Percentiles rank a stretch among this genome's conserved stretches.
Conservation (phyloP, 495 filamentous ascomycete species). For the Xylaria telfairii region DNA sequence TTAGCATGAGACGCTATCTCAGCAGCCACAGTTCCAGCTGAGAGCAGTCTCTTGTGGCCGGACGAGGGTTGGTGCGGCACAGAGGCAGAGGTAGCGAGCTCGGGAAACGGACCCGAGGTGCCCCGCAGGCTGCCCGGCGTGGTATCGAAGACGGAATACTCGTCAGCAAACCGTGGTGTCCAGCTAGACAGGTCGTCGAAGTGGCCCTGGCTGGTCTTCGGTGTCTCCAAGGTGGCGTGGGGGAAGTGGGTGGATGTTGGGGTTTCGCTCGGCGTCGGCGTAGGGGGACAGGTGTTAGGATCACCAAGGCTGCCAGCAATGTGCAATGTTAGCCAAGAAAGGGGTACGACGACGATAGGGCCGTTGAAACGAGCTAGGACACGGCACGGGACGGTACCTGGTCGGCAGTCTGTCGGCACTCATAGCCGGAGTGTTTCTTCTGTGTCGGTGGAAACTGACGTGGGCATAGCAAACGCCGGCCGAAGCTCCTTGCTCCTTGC, state of each 20-base stretch:
- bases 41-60: constrained; percentile 47
- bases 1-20: constrained; percentile 64
- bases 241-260: constrained; percentile 69
- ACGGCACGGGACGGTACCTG: constrained; percentile 16
- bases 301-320: constrained; percentile 47
- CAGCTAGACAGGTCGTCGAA: constrained; percentile 58
- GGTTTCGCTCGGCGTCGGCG: constrained; percentile 77
- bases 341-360: neutral
- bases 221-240: constrained; percentile 69
- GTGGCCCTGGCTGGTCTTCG: constrained; percentile 56
- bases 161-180: constrained; percentile 63
- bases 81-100: constrained; percentile 40
- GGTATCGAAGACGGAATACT: constrained; percentile 63
- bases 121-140: constrained; percentile 59
- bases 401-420: constrained; percentile 24
- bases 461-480: constrained; percentile 24
- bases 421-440: constrained; percentile 24
- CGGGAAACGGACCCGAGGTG: constrained; percentile 47
- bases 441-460: neutral
- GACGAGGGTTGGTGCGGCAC: constrained; percentile 40
- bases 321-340: constrained; percentile 4
- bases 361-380: neutral
- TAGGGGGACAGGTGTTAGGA: constrained; percentile 78
- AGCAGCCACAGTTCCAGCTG: constrained; percentile 45
- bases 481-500: no score